Evolutionary conservation across 1,139 yeast species (phyloP).

Genomic region (Blastobotrys serpentis): DNA sequence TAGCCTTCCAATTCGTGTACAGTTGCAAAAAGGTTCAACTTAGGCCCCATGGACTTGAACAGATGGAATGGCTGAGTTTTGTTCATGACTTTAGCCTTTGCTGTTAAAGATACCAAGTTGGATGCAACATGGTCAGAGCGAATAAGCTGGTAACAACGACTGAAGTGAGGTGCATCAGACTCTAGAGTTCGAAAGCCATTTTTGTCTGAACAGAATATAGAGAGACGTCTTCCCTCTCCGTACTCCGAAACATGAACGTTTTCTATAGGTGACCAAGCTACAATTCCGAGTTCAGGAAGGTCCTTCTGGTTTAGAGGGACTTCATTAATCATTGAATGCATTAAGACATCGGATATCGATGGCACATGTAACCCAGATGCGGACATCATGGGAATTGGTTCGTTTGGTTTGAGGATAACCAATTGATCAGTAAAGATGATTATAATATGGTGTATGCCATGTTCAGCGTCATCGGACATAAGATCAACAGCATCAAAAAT

Average conservation of each 20-base stretch:
- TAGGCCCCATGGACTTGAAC: constrained; percentile 49
- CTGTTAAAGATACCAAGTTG: constrained; percentile 61
- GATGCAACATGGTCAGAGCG: constrained; percentile 39
- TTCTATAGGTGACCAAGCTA: constrained; percentile 65
- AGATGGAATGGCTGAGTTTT: constrained; percentile 86
- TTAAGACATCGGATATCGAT: constrained; percentile 71
- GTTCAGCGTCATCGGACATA: constrained; percentile 33
- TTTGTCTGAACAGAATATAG: constrained; percentile 16
- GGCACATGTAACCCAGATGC: constrained; percentile 50
- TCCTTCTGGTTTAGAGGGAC: constrained; percentile 59
- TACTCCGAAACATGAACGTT: constrained; percentile 41
- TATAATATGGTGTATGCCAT: constrained; percentile 49
- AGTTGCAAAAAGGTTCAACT: constrained; percentile 62
- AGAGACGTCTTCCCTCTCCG: constrained; percentile 23
- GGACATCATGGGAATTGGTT: constrained; percentile 33
- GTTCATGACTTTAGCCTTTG: constrained; percentile 74
- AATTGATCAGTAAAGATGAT: constrained; percentile 79
- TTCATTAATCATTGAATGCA: constrained; percentile 87
- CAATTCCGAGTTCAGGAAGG: constrained; percentile 68
- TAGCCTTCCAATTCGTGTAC: constrained; percentile 74
- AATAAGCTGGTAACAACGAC: constrained; percentile 37
- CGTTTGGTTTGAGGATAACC: constrained; percentile 52
- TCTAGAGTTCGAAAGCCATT: constrained; percentile 12
- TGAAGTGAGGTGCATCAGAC: constrained; percentile 18
- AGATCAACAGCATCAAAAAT: constrained; percentile 61